Conservation (phyloP, 805 yeast genomes). For the Nakazawaea anatomiae region DNA sequence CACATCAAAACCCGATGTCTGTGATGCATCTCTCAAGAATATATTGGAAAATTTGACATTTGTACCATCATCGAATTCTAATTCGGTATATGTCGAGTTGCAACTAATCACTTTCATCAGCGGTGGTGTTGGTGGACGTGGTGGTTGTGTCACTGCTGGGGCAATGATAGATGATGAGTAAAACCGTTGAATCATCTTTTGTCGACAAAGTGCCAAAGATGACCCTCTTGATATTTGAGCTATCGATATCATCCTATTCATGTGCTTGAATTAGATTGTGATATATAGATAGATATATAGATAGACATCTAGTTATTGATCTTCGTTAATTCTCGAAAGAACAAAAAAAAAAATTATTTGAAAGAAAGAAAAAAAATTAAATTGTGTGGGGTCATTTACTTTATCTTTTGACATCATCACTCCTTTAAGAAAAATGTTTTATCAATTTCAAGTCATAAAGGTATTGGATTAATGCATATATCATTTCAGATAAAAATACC, state of each 20-base stretch:
- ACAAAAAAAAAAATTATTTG: neutral
- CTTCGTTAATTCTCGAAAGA: neutral
- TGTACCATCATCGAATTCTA: conserved; percentile 7
- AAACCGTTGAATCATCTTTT: neutral
- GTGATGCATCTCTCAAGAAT: conserved; percentile 64
- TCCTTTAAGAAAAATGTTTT: too few relatives aligned
- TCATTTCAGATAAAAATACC: too few relatives aligned
- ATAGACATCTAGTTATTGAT: too few relatives aligned
- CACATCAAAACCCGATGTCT: conserved; percentile 33
- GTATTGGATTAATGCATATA: too few relatives aligned
- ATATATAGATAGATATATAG: too few relatives aligned
- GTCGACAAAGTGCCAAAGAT: neutral
- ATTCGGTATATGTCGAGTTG: conserved; percentile 5
- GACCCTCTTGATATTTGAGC: too few relatives aligned
- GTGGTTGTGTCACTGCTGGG: neutral
- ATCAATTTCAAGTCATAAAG: too few relatives aligned
- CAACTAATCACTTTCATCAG: neutral
- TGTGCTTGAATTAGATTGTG: too few relatives aligned
- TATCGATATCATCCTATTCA: too few relatives aligned
- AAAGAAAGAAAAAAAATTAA: neutral
- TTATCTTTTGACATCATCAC: too few relatives aligned
- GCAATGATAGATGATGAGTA: neutral
- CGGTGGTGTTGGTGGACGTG: too few relatives aligned
- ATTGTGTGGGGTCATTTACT: neutral
- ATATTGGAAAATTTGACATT: conserved; percentile 37